Evolutionary conservation across 495 filamentous ascomycete genomes (phyloP).

Genomic region (Penicillium riverlandense): DNA sequence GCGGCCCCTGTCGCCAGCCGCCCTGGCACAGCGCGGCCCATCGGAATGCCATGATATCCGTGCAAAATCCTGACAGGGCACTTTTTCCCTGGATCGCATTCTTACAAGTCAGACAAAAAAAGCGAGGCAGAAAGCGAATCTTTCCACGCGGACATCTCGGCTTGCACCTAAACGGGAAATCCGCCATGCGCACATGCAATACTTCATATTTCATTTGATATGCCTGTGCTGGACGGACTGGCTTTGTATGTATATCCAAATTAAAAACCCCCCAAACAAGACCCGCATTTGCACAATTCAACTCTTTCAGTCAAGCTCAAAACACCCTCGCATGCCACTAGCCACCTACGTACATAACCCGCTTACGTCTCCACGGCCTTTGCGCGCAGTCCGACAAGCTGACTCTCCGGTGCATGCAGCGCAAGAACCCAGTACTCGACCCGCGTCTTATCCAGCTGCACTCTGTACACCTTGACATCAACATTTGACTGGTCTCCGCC

Average conservation of each 20-base stretch:
- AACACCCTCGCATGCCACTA: no score
- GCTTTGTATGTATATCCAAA: no score
- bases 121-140: not conserved
- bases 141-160: not conserved
- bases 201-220: not conserved
- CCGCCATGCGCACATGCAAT: not conserved
- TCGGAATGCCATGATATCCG: slow-evolving; percentile 9
- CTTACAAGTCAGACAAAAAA: not conserved
- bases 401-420: slow-evolving; percentile 42
- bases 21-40: not conserved
- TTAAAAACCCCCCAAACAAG: no score
- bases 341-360: no score
- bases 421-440: slow-evolving; percentile 75
- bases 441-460: slow-evolving; percentile 51
- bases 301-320: no score
- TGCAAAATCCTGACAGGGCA: not conserved
- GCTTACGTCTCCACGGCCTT: slow-evolving; percentile 62
- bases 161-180: not conserved
- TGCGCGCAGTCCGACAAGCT: slow-evolving; percentile 68
- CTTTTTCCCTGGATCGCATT: no score
- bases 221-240: no score
- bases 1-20: slow-evolving; percentile 12
- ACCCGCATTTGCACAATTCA: no score
- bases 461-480: slow-evolving; percentile 66
- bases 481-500: slow-evolving; percentile 38